These are phyloP conservation scores for Begonia fuchsioides DNA, from an alignment of 306 rosid genomes.

Conservation along the genomic window DNA sequence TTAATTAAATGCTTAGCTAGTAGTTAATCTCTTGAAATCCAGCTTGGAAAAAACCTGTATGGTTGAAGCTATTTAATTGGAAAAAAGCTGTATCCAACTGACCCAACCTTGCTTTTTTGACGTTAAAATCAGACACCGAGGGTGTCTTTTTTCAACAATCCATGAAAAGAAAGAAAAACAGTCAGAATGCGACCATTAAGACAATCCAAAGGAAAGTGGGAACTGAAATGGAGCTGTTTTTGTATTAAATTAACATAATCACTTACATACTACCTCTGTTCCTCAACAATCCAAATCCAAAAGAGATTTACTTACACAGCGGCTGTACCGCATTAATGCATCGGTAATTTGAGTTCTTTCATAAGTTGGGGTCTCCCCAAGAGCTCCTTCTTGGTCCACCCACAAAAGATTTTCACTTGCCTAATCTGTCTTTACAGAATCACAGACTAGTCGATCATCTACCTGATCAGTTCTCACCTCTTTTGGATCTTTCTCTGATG, in stretches of 20 bases:
- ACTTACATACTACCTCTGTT: background rate
- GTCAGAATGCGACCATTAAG: background rate
- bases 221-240: background rate
- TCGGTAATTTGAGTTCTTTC: too few species aligned
- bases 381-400: background rate
- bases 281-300: background rate
- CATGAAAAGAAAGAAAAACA: background rate
- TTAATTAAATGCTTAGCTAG: too few species aligned
- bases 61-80: too few species aligned
- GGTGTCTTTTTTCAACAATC: too few species aligned
- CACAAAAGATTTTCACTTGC: background rate
- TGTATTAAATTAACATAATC: background rate
- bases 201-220: background rate
- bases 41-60: too few species aligned
- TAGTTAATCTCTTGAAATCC: too few species aligned
- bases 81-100: too few species aligned
- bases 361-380: too few species aligned
- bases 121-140: too few species aligned
- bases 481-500: slow-evolving; percentile 5
- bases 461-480: background rate
- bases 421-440: background rate
- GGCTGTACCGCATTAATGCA: background rate
- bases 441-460: background rate
- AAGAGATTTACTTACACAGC: background rate
- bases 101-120: too few species aligned